Conservation (phyloP, 371 early-diverging fungal species). For the Mucor sp. region DNA sequence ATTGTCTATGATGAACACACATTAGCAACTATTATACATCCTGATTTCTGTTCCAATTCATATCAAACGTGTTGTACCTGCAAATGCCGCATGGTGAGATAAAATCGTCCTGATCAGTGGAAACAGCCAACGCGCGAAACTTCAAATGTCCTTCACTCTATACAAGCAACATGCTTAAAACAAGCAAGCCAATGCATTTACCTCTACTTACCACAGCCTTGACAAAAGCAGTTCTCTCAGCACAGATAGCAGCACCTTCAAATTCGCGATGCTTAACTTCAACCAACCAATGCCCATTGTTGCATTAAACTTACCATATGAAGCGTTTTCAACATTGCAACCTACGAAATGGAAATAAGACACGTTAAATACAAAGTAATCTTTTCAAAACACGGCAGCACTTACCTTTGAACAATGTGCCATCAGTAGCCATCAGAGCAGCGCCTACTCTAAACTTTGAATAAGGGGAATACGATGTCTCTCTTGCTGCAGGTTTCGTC, state of each 20-base stretch:
- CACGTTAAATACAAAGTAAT: not conserved
- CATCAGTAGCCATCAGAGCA: slow-evolving; percentile 66
- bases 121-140: slow-evolving; percentile 69
- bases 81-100: slow-evolving; percentile 83
- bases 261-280: not conserved
- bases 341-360: slow-evolving; percentile 39
- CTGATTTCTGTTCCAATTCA: too few species aligned
- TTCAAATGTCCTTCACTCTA: slow-evolving; percentile 71
- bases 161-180: not conserved
- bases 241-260: slow-evolving; percentile 75
- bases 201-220: slow-evolving; percentile 72
- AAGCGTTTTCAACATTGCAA: slow-evolving; percentile 84
- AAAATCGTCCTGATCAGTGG: slow-evolving; percentile 57
- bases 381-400: not conserved
- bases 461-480: slow-evolving; percentile 75
- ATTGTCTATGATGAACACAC: slow-evolving; percentile 60
- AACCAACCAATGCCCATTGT: too few species aligned
- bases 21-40: not conserved
- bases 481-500: slow-evolving; percentile 41
- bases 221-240: slow-evolving; percentile 81
- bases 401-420: slow-evolving; percentile 64
- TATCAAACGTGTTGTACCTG: too few species aligned
- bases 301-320: slow-evolving; percentile 57
- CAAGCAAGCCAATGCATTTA: not conserved
- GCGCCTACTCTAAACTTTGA: slow-evolving; percentile 86